A percentile compares a stretch with the other conserved stretches of the same genome.
Conservation (phyloP, 768 basidiomycete species). For the Kwoniella dendrophila region DNA sequence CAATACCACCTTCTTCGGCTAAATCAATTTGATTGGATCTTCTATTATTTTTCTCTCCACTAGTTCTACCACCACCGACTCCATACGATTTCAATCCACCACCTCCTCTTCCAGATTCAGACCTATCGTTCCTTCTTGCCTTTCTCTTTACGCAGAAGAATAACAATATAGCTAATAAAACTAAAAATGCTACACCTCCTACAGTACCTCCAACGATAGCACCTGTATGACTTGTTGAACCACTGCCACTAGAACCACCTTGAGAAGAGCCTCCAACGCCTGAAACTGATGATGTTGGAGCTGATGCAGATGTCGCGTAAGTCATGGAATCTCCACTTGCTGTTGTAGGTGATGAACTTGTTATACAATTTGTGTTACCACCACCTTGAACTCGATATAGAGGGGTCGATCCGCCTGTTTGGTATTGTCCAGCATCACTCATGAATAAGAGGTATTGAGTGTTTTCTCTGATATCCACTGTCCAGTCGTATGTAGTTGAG, state of each 20-base stretch:
- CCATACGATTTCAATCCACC: conserved; percentile 26
- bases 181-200: conserved; percentile 53
- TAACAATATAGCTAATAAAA: conserved; percentile 52
- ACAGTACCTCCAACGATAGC: conserved; percentile 54
- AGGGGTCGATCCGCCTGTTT: conserved; percentile 45
- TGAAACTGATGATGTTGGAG: conserved; percentile 19
- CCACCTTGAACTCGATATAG: conserved; percentile 39
- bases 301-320: conserved; percentile 14
- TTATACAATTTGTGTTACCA: conserved; percentile 44
- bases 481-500: conserved; percentile 34
- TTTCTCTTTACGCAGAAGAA: conserved; percentile 50
- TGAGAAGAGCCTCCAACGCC: conserved; percentile 43
- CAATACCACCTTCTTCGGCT: conserved; percentile 13
- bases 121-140: conserved; percentile 22
- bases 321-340: conserved; percentile 23
- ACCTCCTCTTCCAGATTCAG: too few relatives aligned
- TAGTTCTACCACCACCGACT: conserved; percentile 8
- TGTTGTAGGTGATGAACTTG: conserved; percentile 23
- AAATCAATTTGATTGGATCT: conserved; percentile 17
- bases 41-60: conserved; percentile 12
- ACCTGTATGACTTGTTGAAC: conserved; percentile 25
- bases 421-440: conserved; percentile 45
- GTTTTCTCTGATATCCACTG: conserved; percentile 42
- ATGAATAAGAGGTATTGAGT: conserved; percentile 51
- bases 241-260: conserved; percentile 17